Evolutionary conservation across 73 alveolate genomes (phyloP).

Genomic region (Uronychia setigera): DNA sequence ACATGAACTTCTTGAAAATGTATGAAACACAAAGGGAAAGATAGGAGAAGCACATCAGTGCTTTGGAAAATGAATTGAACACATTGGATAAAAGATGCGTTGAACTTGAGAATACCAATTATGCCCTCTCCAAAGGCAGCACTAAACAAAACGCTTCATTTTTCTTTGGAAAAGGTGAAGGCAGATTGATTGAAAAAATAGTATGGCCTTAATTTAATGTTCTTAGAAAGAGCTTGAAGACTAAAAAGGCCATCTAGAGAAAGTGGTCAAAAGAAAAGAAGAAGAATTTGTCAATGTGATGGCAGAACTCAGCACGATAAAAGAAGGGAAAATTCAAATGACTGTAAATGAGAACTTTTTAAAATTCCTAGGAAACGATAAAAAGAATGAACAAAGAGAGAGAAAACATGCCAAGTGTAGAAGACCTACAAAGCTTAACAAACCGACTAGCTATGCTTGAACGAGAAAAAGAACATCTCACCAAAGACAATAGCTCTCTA

Average conservation of each 20-base stretch:
- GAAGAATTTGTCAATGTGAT: slow-evolving; percentile 34
- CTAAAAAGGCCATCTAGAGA: slow-evolving; percentile 3
- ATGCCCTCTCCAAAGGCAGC: slow-evolving; percentile 40
- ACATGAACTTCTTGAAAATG: slow-evolving; percentile 28
- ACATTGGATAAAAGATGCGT: slow-evolving; percentile 6
- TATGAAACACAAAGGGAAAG: slow-evolving; percentile 52
- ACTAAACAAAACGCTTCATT: slow-evolving; percentile 30
- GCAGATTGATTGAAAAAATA: slow-evolving; percentile 15
- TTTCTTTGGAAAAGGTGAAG: slow-evolving; percentile 46
- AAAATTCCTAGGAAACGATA: slow-evolving; percentile 16
- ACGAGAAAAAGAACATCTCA: slow-evolving; percentile 15
- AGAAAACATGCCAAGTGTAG: slow-evolving; percentile 30
- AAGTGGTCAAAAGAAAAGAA: slow-evolving; percentile 27
- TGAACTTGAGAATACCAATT: slow-evolving; percentile 31
- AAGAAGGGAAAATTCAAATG: slow-evolving; percentile 2
- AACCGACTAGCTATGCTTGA: slow-evolving; percentile 31
- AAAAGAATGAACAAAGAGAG: slow-evolving; percentile 25
- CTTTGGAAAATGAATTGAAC: slow-evolving; percentile 29
- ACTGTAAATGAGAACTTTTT: no score
- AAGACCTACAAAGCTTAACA: slow-evolving; percentile 17
- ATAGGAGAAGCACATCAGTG: slow-evolving; percentile 31
- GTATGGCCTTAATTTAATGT: not conserved
- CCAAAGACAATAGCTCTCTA: slow-evolving; percentile 23
- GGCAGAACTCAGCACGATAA: slow-evolving; percentile 36
- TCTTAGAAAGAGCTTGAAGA: slow-evolving; percentile 29